Conservation (phyloP, 139 green algal genomes). For the Haematococcus sp. region DNA sequence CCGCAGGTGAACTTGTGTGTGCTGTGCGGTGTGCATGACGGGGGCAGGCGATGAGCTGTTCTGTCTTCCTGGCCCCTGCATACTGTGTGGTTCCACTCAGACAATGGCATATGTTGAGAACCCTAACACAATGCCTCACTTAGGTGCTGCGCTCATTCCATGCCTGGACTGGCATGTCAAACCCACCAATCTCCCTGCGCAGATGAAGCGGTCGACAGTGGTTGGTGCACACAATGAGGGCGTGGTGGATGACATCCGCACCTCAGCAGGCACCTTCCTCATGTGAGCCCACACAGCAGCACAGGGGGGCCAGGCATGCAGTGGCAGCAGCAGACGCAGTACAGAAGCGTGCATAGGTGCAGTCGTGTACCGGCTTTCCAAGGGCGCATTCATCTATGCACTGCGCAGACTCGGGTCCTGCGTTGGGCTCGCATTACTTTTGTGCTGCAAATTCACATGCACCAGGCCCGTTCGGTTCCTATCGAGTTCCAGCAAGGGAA, state of each 20-base stretch:
- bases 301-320: no score
- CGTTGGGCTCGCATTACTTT: no score
- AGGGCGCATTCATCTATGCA: neutral
- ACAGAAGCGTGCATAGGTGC: neutral
- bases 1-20: slow-evolving; percentile 11
- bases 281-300: slow-evolving; percentile 6
- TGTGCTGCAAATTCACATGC: no score
- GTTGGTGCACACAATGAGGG: slow-evolving; percentile 1
- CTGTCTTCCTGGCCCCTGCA: neutral
- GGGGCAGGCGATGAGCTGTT: neutral
- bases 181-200: slow-evolving; percentile 1
- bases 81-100: no score
- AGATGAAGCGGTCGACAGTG: slow-evolving; percentile 29
- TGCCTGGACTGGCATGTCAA: no score
- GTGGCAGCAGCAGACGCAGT: no score
- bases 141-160: no score
- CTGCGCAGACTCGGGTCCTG: no score
- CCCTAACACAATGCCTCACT: neutral
- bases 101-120: no score
- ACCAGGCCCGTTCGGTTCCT: no score
- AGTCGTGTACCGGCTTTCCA: neutral
- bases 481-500: no score
- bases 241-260: slow-evolving; percentile 25
- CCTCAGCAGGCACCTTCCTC: slow-evolving; percentile 23
- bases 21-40: neutral